Conservation (phyloP, 148 eudicot species). For the Dianthus caryophyllus region DNA sequence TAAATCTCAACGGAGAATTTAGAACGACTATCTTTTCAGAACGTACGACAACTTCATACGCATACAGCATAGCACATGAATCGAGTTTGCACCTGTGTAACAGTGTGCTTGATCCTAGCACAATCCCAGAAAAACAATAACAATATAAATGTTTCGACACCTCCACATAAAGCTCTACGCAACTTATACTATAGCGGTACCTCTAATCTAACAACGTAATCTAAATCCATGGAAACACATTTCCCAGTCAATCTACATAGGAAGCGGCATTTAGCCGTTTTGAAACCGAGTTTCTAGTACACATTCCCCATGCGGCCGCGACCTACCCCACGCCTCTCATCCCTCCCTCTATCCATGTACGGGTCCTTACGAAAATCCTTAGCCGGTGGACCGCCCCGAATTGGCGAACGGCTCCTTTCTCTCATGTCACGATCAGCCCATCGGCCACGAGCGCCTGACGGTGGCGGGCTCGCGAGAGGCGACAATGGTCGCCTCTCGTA, state of each 20-base stretch:
- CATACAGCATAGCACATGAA: no score
- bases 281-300: slow-evolving; percentile 20
- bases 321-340: slow-evolving; percentile 58
- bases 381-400: slow-evolving; percentile 52
- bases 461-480: slow-evolving; percentile 39
- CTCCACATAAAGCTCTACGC: background rate
- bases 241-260: slow-evolving; percentile 4
- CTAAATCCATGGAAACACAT: background rate
- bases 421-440: slow-evolving; percentile 58
- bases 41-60: background rate
- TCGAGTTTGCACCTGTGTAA: background rate
- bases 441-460: slow-evolving; percentile 45
- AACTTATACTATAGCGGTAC: slow-evolving; percentile 8
- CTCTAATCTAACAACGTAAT: slow-evolving; percentile 1
- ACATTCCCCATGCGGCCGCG: slow-evolving; percentile 44
- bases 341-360: slow-evolving; percentile 61
- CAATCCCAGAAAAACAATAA: background rate
- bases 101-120: slow-evolving; percentile 5
- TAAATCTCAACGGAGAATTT: no score
- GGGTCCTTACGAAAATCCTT: slow-evolving; percentile 57
- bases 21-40: no score
- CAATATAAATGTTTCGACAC: background rate
- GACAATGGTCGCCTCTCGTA: slow-evolving; percentile 61
- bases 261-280: background rate
- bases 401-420: slow-evolving; percentile 72